A percentile compares a stretch with the other conserved stretches of the same genome.
Evolutionary conservation across 1,284 basidiomycete genomes (phyloP).

Genomic region (Tilletiaria anomala): DNA sequence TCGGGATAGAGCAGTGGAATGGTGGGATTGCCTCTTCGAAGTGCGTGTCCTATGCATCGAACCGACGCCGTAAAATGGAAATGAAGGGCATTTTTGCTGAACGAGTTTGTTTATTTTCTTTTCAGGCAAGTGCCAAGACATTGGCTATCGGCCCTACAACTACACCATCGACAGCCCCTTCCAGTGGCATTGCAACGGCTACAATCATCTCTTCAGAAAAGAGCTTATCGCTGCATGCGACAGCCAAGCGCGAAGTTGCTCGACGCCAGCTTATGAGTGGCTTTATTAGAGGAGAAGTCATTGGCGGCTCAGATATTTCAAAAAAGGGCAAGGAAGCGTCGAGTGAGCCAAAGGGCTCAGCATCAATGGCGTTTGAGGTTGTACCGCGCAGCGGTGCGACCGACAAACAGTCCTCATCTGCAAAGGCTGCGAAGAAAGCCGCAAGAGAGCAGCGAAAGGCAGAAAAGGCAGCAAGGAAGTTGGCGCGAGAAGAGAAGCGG

Average conservation of each 20-base stretch:
- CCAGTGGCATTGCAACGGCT: too few species aligned
- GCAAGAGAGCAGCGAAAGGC: background rate
- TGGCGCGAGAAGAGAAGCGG: background rate
- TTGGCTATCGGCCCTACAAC: slow-evolving; percentile 12
- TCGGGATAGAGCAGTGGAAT: slow-evolving; percentile 34
- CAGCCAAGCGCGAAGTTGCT: too few species aligned
- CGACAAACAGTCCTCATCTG: background rate
- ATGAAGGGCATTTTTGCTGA: background rate
- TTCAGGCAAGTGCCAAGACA: slow-evolving; percentile 21
- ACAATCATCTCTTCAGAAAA: too few species aligned
- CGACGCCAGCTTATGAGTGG: too few species aligned
- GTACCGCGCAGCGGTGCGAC: background rate
- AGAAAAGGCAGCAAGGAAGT: background rate
- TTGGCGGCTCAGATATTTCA: background rate
- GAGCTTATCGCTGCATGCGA: too few species aligned
- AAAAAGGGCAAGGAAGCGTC: background rate
- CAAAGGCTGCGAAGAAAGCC: background rate
- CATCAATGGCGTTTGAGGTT: background rate
- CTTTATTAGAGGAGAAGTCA: slow-evolving; percentile 1
- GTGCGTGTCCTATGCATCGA: slow-evolving; percentile 9
- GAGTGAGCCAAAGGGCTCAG: background rate
- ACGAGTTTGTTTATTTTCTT: background rate
- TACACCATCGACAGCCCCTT: background rate
- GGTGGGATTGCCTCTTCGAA: slow-evolving; percentile 39
- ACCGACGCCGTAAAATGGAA: background rate